Conservation (phyloP, 208 protist genomes). For the Willaertia magna region DNA sequence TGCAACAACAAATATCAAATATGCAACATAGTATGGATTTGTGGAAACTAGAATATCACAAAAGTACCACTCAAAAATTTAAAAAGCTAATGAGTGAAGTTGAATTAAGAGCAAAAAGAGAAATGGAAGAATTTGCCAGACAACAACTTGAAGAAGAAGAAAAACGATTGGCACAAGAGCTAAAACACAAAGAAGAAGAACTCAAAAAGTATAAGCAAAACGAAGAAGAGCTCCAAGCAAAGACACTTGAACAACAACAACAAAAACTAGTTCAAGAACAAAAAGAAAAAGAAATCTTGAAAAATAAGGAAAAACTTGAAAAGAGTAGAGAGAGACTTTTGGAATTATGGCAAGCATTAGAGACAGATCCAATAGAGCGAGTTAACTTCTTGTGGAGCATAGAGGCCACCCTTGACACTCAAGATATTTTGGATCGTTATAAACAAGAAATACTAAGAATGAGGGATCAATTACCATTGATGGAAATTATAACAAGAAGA, state of each 20-base stretch:
- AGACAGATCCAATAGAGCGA: slow-evolving; percentile 12
- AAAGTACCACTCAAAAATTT: slow-evolving; percentile 17
- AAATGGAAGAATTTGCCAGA: slow-evolving; percentile 37
- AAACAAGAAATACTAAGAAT: slow-evolving; percentile 37
- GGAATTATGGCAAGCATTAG: slow-evolving; percentile 17
- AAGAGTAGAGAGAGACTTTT: background rate
- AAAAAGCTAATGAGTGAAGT: slow-evolving; percentile 32
- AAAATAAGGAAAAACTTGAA: background rate
- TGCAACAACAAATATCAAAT: slow-evolving; percentile 18
- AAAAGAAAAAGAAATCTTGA: background rate
- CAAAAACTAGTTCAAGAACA: background rate
- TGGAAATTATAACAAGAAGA: slow-evolving; percentile 50
- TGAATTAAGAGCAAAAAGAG: slow-evolving; percentile 20
- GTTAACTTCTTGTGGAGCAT: slow-evolving; percentile 12
- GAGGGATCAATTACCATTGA: slow-evolving; percentile 48
- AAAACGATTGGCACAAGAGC: slow-evolving; percentile 28
- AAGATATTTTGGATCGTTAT: slow-evolving; percentile 17
- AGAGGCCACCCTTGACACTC: background rate
- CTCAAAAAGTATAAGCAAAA: background rate
- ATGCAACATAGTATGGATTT: slow-evolving; percentile 22
- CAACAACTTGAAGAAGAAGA: slow-evolving; percentile 42
- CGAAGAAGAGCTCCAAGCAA: background rate
- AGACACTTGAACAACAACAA: background rate
- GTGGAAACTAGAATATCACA: slow-evolving; percentile 25
- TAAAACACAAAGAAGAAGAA: slow-evolving; percentile 24